A percentile compares a stretch with the other conserved stretches of the same genome.
Conservation (phyloP, 495 filamentous ascomycete genomes). For the Poronia punctata region DNA sequence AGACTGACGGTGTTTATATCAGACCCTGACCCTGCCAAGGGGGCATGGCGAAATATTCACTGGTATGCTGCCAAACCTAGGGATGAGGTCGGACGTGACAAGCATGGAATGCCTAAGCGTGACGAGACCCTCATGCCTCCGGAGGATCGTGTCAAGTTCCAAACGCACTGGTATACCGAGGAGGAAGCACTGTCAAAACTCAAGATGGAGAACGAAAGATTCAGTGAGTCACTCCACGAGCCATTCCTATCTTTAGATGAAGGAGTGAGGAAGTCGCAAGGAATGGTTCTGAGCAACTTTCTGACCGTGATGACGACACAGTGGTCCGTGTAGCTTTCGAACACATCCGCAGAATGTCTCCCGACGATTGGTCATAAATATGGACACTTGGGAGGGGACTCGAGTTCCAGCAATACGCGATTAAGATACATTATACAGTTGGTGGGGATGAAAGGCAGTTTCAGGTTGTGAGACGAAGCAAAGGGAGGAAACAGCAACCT, state of each 20-base stretch:
- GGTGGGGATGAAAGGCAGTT: too few relatives aligned
- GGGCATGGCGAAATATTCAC: slow-evolving; percentile 27
- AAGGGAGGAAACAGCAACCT: too few relatives aligned
- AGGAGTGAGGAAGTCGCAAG: not conserved
- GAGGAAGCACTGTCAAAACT: slow-evolving; percentile 15
- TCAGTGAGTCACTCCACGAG: slow-evolving; percentile 17
- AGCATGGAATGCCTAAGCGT: slow-evolving; percentile 18
- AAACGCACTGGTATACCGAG: slow-evolving; percentile 23
- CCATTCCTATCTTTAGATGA: not conserved
- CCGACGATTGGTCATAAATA: slow-evolving; percentile 19
- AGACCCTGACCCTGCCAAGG: slow-evolving; percentile 28
- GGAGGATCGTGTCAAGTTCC: slow-evolving; percentile 23
- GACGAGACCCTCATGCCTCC: slow-evolving; percentile 12
- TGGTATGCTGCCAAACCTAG: slow-evolving; percentile 25
- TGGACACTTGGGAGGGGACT: too few relatives aligned
- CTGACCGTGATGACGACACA: slow-evolving; percentile 5
- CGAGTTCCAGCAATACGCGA: too few relatives aligned
- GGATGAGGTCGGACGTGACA: slow-evolving; percentile 14
- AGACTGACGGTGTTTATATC: slow-evolving; percentile 9
- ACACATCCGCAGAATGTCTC: slow-evolving; percentile 21
- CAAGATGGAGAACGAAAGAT: slow-evolving; percentile 26
- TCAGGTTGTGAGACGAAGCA: too few relatives aligned
- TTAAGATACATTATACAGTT: too few relatives aligned
- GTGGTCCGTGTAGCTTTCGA: slow-evolving; percentile 23
- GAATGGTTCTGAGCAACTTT: not conserved